A percentile compares a stretch with the other conserved stretches of the same genome.
phyloP scores from a whole-genome alignment of 257 asterid species.

The Prunella vulgaris region DNA sequence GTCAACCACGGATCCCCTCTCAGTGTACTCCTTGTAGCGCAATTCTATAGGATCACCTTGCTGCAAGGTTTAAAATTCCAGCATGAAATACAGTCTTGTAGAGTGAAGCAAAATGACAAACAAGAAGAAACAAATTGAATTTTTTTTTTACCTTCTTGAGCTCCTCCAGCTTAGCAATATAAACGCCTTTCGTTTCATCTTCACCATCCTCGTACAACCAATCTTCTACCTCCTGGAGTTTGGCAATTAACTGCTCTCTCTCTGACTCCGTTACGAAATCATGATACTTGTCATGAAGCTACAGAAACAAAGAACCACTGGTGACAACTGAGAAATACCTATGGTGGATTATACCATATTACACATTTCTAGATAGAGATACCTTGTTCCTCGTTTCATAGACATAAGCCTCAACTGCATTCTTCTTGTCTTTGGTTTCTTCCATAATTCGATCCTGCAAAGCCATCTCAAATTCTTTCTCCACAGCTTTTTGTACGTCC shows the following conservation, averaged over 20 bases:
- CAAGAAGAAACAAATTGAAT: background rate
- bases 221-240: slow-evolving; percentile 89
- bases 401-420: slow-evolving; percentile 94
- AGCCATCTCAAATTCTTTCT: slow-evolving; percentile 96
- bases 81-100: slow-evolving; percentile 2
- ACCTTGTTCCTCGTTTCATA: slow-evolving; percentile 95
- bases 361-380: background rate
- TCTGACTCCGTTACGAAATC: slow-evolving; percentile 69
- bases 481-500: slow-evolving; percentile 85
- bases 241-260: slow-evolving; percentile 59
- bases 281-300: slow-evolving; percentile 74
- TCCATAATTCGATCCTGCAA: slow-evolving; percentile 98
- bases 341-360: background rate
- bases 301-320: slow-evolving; percentile 20
- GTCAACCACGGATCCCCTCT: slow-evolving; percentile 70
- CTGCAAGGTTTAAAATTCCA: slow-evolving; percentile 34
- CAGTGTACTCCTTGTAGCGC: slow-evolving; percentile 72
- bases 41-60: slow-evolving; percentile 87
- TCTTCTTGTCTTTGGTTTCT: slow-evolving; percentile 95
- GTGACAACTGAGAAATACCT: background rate
- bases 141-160: slow-evolving; percentile 43
- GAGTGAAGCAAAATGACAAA: background rate
- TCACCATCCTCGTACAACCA: slow-evolving; percentile 98
- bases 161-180: slow-evolving; percentile 81
- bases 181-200: slow-evolving; percentile 81